Percentiles rank a stretch among this genome's conserved stretches.
Evolutionary conservation across 768 basidiomycete genomes (phyloP).

Genomic region (Stropharia rugosoannulata): DNA sequence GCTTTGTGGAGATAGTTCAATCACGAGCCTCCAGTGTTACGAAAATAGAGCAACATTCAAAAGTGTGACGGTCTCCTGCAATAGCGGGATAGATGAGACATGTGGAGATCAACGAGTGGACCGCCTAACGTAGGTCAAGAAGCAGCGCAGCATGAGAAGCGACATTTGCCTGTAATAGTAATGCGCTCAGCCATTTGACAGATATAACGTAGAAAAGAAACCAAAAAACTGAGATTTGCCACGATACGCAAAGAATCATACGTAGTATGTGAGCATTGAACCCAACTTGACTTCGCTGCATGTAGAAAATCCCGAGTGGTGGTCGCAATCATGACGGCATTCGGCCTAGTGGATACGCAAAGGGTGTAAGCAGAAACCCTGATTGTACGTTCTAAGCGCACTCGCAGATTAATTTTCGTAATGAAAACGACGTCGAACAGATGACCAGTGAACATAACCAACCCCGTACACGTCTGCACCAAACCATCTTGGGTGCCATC

Average conservation of each 20-base stretch:
- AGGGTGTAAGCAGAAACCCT: not conserved
- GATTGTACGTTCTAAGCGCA: not conserved
- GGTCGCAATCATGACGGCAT: conserved; percentile 3
- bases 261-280: not conserved
- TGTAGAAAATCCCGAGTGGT: not conserved
- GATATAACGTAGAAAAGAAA: not conserved
- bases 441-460: no score
- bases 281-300: not conserved
- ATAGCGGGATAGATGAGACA: not conserved
- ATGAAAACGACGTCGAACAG: no score
- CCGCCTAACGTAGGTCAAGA: not conserved
- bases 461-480: no score
- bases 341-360: not conserved
- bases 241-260: not conserved
- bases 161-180: not conserved
- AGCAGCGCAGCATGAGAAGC: not conserved
- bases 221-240: not conserved
- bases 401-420: no score
- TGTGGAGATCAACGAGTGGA: not conserved
- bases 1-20: conserved; percentile 1
- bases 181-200: not conserved
- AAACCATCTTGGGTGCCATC: no score
- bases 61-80: not conserved
- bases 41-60: not conserved
- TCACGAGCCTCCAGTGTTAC: not conserved